Conservation (phyloP, 257 asterid species). For the Solanum virginianum region DNA sequence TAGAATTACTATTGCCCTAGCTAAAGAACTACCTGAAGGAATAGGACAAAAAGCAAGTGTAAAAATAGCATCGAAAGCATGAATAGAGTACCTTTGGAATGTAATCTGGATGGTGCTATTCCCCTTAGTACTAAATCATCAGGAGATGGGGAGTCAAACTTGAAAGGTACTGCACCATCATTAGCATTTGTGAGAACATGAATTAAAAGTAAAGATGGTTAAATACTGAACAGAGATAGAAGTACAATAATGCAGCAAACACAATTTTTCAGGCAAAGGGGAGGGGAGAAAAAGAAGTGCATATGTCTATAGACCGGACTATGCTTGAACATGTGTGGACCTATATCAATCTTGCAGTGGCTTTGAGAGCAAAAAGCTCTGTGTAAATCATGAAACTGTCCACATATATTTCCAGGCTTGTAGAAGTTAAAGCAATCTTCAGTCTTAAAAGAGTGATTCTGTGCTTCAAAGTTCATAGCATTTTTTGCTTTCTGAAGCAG, state of each 20-base stretch:
- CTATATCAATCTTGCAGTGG: conserved; percentile 54
- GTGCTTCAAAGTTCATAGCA: conserved; percentile 35
- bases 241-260: not conserved
- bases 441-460: conserved; percentile 34
- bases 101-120: conserved; percentile 33
- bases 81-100: conserved; percentile 39
- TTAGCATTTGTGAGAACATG: conserved; percentile 19
- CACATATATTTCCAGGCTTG: conserved; percentile 43
- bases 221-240: not conserved
- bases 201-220: conserved; percentile 9
- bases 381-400: conserved; percentile 49
- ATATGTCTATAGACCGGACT: conserved; percentile 12
- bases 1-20: not conserved
- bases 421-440: conserved; percentile 42
- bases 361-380: conserved; percentile 50
- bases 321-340: conserved; percentile 37
- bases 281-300: not conserved
- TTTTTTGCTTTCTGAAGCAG: conserved; percentile 45
- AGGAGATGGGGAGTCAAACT: conserved; percentile 74
- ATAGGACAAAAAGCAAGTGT: not conserved
- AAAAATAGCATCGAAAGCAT: not conserved
- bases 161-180: conserved; percentile 67
- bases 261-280: not conserved
- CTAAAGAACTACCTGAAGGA: not conserved
- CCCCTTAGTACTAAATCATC: conserved; percentile 69